phyloP scores from a whole-genome alignment of 2,329 filamentous ascomycete genomes.

The Fusarium longipes region DNA sequence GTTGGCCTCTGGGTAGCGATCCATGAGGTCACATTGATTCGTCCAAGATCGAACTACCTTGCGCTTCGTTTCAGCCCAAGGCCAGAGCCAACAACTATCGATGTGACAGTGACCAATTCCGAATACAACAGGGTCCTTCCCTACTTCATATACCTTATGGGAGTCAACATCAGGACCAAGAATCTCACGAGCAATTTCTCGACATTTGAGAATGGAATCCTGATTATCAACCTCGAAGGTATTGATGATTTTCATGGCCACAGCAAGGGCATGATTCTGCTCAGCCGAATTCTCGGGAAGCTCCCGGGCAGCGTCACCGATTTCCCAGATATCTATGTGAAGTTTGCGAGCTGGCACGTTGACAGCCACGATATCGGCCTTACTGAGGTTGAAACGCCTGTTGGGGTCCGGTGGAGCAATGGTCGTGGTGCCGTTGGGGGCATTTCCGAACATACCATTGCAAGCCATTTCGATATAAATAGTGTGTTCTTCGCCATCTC shows the following conservation, averaged over 20 bases:
- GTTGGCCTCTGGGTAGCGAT: constrained; percentile 91
- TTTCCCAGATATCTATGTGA: constrained; percentile 95
- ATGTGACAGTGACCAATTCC: constrained; percentile 98
- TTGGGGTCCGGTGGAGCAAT: constrained; percentile 93
- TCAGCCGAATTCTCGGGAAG: constrained; percentile 91
- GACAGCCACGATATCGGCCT: constrained; percentile 88
- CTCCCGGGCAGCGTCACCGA: constrained; percentile 90
- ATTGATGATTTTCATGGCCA: constrained; percentile 90
- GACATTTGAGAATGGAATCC: constrained; percentile 80
- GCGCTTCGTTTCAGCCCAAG: constrained; percentile 96
- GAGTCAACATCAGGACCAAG: constrained; percentile 85
- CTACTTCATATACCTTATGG: constrained; percentile 82
- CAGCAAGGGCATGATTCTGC: constrained; percentile 83
- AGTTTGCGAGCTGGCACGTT: constrained; percentile 86
- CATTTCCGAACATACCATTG: constrained; percentile 98
- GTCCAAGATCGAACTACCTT: constrained; percentile 97
- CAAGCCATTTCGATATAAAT: constrained; percentile 99
- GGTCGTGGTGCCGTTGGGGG: constrained; percentile 77
- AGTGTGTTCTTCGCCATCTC: constrained; percentile 85
- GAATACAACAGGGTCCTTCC: constrained; percentile 80
- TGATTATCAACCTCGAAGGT: constrained; percentile 84
- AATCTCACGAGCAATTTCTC: constrained; percentile 85
- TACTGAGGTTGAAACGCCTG: constrained; percentile 78
- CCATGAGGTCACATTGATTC: constrained; percentile 94
- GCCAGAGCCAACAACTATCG: constrained; percentile 98